Base-by-base conservation (phyloP, 2,329 filamentous ascomycete species). In the Fusarium keratoplasticum region DNA sequence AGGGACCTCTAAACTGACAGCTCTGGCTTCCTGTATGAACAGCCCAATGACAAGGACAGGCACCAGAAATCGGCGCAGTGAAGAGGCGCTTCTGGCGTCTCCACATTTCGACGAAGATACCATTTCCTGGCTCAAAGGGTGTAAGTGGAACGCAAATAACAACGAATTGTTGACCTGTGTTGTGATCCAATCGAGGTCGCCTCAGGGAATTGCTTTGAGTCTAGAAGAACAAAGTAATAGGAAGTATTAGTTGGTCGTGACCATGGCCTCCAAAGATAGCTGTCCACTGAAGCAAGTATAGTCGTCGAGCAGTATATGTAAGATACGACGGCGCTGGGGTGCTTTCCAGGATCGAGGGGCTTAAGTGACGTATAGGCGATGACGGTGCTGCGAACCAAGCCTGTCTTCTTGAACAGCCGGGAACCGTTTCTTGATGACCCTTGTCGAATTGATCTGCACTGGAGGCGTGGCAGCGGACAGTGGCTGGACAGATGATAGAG, bases 51-150 rank as follows among this genome's bases (percentile, higher is more conserved):
- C 65, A 50, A 81, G 58, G 31, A 66, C 54, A 42, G 75, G 59
- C 47, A 77, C 25, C 25, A 79, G 64, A 25, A 78, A 47, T 47
- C 71, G 73, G 67, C 67, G 74, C 59, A 79, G 54, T 14, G 73
- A 79, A 59, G 31, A 71, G 54, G 52, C 61, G 72, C 71, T 66
- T 62, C 58, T 66, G 50, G 65, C 64, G 61, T 61, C 55, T 64
- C 70, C 64, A 20, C 52, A 40, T 42, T 54, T 67, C 25, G 67
- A 69, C n/a, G 61, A 61, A 38, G 33, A 57, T 61, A 75, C 66
- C 75, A 77, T 77, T 50, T 61, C 70, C 64, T 64, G 47, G 42
- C 16, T 29, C n/a, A 42, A 54, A 27, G 11, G 31, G 40, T 35
- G 36, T 35, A 31, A 33, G 36, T 58, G n/a, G 36, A 54, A 33